These are phyloP conservation scores for Purshia tridentata DNA, from an alignment of 306 rosid species.

Conservation along the genomic window DNA sequence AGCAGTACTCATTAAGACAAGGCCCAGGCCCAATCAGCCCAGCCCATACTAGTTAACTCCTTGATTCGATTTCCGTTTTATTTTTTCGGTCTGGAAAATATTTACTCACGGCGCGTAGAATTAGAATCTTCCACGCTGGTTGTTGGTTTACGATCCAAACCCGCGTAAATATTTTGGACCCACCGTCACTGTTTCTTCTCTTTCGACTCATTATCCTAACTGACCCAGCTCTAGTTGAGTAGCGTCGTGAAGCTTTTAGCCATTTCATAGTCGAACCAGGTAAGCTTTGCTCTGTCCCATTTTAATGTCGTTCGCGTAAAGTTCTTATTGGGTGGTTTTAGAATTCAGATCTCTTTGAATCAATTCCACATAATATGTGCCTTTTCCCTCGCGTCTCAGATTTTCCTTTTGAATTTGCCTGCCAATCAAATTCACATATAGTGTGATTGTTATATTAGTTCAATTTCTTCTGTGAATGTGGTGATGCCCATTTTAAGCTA, in stretches of 20 bases:
- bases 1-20: too few relatives aligned
- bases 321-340: not conserved
- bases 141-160: not conserved
- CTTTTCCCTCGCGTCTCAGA: conserved; percentile 14
- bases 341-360: not conserved
- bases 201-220: not conserved
- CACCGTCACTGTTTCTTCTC: not conserved
- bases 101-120: too few relatives aligned
- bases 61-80: too few relatives aligned
- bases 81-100: too few relatives aligned
- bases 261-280: conserved; percentile 3
- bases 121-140: too few relatives aligned
- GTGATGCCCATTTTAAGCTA: not conserved
- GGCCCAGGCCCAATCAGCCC: too few relatives aligned
- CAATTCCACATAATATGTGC: conserved; percentile 1
- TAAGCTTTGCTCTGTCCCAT: not conserved
- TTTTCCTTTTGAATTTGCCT: not conserved
- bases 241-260: conserved; percentile 1
- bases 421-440: not conserved
- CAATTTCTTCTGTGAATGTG: not conserved
- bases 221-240: not conserved
- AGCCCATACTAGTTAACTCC: too few relatives aligned
- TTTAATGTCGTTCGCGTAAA: not conserved
- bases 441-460: not conserved
- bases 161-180: not conserved